Percentiles rank a stretch among this genome's conserved stretches.
These are phyloP conservation scores for Sugiyamaella paludigena DNA, from an alignment of 1,139 yeast species.

Conservation along the genomic window DNA sequence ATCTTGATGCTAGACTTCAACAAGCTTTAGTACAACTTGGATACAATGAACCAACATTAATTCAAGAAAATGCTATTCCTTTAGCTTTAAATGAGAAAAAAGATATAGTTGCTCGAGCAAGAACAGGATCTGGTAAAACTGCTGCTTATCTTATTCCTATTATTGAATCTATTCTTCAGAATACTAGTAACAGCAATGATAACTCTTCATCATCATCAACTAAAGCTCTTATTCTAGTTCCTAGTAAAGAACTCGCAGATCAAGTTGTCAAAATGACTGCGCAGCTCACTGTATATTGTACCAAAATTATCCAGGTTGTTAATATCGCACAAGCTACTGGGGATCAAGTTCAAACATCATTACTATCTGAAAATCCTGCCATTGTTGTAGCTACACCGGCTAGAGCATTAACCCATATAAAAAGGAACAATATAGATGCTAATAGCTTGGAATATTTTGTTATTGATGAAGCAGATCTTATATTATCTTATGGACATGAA, in stretches of 20 bases:
- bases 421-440: slow-evolving; percentile 39
- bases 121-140: slow-evolving; percentile 90
- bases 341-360: slow-evolving; percentile 68
- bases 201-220: slow-evolving; percentile 4
- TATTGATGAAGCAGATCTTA: slow-evolving; percentile 94
- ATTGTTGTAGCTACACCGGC: slow-evolving; percentile 88
- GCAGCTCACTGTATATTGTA: slow-evolving; percentile 67
- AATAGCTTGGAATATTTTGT: slow-evolving; percentile 65
- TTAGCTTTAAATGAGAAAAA: slow-evolving; percentile 82
- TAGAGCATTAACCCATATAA: slow-evolving; percentile 53
- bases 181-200: slow-evolving; percentile 9
- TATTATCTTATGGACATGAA: slow-evolving; percentile 84
- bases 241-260: slow-evolving; percentile 79
- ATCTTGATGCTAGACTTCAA: slow-evolving; percentile 70
- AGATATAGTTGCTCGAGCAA: slow-evolving; percentile 84
- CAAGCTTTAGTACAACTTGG: slow-evolving; percentile 79
- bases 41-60: slow-evolving; percentile 79
- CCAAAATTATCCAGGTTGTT: slow-evolving; percentile 60
- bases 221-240: slow-evolving; percentile 65
- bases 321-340: slow-evolving; percentile 73
- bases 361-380: slow-evolving; percentile 70
- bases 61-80: slow-evolving; percentile 91
- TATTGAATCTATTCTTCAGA: slow-evolving; percentile 58
- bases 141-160: slow-evolving; percentile 82
- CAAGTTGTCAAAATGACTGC: slow-evolving; percentile 76